Percentiles rank a stretch among this genome's conserved stretches.
phyloP scores from a whole-genome alignment of 805 yeast species.

The Kuraishia molischiana region DNA sequence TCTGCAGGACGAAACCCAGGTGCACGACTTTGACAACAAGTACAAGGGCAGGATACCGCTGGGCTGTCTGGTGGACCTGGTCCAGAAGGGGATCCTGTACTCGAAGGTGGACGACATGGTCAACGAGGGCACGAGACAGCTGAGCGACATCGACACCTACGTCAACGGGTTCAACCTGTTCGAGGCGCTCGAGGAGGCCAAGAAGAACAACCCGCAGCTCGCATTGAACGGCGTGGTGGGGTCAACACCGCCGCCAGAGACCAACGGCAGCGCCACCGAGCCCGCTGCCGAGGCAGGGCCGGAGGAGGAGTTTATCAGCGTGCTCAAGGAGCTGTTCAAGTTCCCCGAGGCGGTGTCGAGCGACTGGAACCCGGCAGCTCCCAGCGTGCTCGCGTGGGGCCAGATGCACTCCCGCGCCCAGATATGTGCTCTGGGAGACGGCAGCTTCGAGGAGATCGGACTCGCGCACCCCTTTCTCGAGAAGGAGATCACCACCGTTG shows the following conservation, averaged over 20 bases:
- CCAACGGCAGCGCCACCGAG: neutral
- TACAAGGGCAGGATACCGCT: constrained; percentile 49
- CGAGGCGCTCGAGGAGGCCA: constrained; percentile 40
- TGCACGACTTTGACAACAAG: constrained; percentile 43
- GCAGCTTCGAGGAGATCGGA: constrained; percentile 4
- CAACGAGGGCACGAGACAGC: constrained; percentile 20
- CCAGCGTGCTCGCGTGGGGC: constrained; percentile 44
- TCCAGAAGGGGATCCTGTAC: constrained; percentile 80
- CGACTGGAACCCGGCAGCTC: constrained; percentile 46
- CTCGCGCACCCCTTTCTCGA: constrained; percentile 4
- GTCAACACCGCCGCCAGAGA: neutral
- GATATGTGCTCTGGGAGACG: constrained; percentile 15
- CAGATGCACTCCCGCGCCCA: constrained; percentile 18
- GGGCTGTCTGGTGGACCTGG: constrained; percentile 72
- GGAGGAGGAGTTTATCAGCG: constrained; percentile 19
- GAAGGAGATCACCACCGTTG: constrained; percentile 16
- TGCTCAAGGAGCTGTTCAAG: constrained; percentile 25
- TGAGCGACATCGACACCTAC: constrained; percentile 8
- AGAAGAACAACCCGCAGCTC: constrained; percentile 8
- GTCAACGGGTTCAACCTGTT: constrained; percentile 32
- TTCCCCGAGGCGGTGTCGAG: constrained; percentile 36
- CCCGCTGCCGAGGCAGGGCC: constrained; percentile 4
- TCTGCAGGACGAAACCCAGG: constrained; percentile 62
- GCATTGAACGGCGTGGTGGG: neutral
- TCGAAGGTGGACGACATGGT: constrained; percentile 58